These are phyloP conservation scores for Wickerhamiella infanticola DNA, from an alignment of 1,139 yeast genomes.

Conservation along the genomic window DNA sequence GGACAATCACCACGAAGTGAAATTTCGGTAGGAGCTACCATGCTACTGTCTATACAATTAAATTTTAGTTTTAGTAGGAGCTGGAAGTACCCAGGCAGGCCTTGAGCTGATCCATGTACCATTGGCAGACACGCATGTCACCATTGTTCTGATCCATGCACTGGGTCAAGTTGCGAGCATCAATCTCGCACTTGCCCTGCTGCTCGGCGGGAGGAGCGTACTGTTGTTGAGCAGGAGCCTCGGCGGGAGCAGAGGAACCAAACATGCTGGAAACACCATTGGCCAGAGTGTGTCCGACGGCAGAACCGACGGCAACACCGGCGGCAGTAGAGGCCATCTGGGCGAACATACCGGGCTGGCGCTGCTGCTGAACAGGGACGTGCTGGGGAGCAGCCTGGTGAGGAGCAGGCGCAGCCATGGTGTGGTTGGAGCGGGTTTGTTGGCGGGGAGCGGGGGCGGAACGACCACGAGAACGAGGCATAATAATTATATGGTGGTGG, in stretches of 20 bases:
- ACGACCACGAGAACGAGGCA: slow-evolving; percentile 39
- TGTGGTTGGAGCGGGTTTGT: slow-evolving; percentile 61
- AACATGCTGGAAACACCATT: slow-evolving; percentile 84
- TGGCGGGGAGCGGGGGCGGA: slow-evolving; percentile 37
- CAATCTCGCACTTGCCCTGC: slow-evolving; percentile 63
- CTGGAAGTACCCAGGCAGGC: slow-evolving; percentile 82
- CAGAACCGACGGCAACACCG: slow-evolving; percentile 97
- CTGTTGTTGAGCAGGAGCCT: slow-evolving; percentile 12
- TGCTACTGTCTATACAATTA: background rate
- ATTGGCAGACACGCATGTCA: slow-evolving; percentile 93
- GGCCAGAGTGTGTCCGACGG: slow-evolving; percentile 92
- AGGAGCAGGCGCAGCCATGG: slow-evolving; percentile 44
- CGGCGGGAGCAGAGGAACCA: slow-evolving; percentile 36
- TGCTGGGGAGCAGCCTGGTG: slow-evolving; percentile 30
- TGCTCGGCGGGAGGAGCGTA: slow-evolving; percentile 36
- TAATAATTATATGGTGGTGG: slow-evolving; percentile 15
- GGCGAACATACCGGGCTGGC: slow-evolving; percentile 81
- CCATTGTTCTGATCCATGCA: slow-evolving; percentile 89
- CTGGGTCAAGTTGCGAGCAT: slow-evolving; percentile 88
- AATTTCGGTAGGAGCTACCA: too few relatives aligned
- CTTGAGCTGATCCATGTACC: slow-evolving; percentile 89
- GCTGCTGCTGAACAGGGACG: slow-evolving; percentile 30
- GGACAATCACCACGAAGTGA: too few relatives aligned
- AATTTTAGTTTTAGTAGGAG: slow-evolving; percentile 4
- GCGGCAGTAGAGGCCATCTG: slow-evolving; percentile 99